A percentile compares a stretch with the other conserved stretches of the same genome.
Evolutionary conservation across 768 basidiomycete genomes (phyloP).

Genomic region (Boletus pseudo-olivaceus): DNA sequence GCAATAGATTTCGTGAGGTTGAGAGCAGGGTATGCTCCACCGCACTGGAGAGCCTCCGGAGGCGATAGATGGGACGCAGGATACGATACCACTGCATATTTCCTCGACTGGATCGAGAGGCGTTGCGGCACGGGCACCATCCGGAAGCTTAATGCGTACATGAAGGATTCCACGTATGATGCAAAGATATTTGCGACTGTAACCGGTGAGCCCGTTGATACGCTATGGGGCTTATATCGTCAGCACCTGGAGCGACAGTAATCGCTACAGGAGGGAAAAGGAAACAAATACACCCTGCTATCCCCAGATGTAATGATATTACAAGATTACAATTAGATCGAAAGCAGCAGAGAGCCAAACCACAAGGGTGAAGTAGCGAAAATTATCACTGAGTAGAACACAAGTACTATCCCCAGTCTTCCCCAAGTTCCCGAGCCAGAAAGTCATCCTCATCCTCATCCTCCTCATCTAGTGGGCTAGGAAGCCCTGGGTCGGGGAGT

Average conservation of each 20-base stretch:
- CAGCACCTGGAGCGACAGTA: slow-evolving; percentile 30
- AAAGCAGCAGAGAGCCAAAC: slow-evolving; percentile 13
- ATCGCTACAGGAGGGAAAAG: not conserved
- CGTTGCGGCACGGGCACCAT: slow-evolving; percentile 53
- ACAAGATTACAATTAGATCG: slow-evolving; percentile 22
- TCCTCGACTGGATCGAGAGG: slow-evolving; percentile 64
- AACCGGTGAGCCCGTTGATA: slow-evolving; percentile 48
- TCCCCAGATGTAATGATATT: slow-evolving; percentile 16
- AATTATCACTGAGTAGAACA: not conserved
- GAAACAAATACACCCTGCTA: not conserved
- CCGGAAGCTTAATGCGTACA: slow-evolving; percentile 51
- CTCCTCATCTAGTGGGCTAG: slow-evolving; percentile 41
- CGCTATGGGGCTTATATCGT: slow-evolving; percentile 60
- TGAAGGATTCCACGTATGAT: slow-evolving; percentile 50
- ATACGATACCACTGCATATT: slow-evolving; percentile 71
- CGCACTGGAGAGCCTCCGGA: slow-evolving; percentile 59
- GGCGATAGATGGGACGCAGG: slow-evolving; percentile 69
- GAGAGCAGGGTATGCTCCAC: slow-evolving; percentile 53
- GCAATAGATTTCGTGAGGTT: slow-evolving; percentile 67
- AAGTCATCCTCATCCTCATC: slow-evolving; percentile 76
- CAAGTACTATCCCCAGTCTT: slow-evolving; percentile 63
- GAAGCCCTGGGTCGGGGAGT: slow-evolving; percentile 7
- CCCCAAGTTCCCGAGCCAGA: slow-evolving; percentile 74
- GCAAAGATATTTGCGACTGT: slow-evolving; percentile 49
- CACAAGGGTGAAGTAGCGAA: not conserved